phyloP scores from a whole-genome alignment of 2,329 filamentous ascomycete genomes.

The Aspergillus awamori region DNA sequence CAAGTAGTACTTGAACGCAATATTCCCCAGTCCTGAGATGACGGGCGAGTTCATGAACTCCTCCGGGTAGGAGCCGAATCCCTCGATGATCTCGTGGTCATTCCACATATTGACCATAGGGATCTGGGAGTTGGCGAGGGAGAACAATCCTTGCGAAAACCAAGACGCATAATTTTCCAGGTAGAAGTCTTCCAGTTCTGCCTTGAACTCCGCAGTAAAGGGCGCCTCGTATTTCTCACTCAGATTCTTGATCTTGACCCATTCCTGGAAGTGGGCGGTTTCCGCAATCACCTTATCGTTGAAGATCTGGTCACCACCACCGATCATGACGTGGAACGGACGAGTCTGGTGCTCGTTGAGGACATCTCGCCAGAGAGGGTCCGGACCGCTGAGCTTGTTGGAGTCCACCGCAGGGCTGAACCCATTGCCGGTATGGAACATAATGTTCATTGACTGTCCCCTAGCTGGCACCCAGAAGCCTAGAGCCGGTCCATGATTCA shows the following conservation, averaged over 20 bases:
- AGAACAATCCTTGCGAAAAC: conserved; percentile 95
- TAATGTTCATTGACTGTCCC: conserved; percentile 91
- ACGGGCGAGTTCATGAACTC: conserved; percentile 89
- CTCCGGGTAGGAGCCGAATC: conserved; percentile 90
- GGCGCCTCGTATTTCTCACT: conserved; percentile 76
- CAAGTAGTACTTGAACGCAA: conserved; percentile 99
- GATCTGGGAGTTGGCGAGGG: conserved; percentile 90
- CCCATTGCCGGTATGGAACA: conserved; percentile 98
- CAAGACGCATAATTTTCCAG: conserved; percentile 86
- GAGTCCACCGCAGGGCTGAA: conserved; percentile 81
- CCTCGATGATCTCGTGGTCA: conserved; percentile 89
- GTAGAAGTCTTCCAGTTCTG: conserved; percentile 86
- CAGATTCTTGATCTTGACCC: conserved; percentile 79
- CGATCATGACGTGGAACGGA: conserved; percentile 98
- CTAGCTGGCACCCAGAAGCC: conserved; percentile 93
- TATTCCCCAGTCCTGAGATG: conserved; percentile 83
- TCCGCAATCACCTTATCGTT: conserved; percentile 82
- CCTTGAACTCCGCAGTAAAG: conserved; percentile 80
- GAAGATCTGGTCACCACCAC: conserved; percentile 95
- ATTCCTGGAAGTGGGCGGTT: conserved; percentile 76
- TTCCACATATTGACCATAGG: conserved; percentile 99
- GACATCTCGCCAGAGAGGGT: conserved; percentile 96
- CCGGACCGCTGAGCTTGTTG: conserved; percentile 82
- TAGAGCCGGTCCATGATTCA: conserved; percentile 85
- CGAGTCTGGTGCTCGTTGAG: conserved; percentile 86